A percentile compares a stretch with the other conserved stretches of the same genome.
phyloP scores from a whole-genome alignment of 2,329 filamentous ascomycete genomes.

The Fusarium circinatum region DNA sequence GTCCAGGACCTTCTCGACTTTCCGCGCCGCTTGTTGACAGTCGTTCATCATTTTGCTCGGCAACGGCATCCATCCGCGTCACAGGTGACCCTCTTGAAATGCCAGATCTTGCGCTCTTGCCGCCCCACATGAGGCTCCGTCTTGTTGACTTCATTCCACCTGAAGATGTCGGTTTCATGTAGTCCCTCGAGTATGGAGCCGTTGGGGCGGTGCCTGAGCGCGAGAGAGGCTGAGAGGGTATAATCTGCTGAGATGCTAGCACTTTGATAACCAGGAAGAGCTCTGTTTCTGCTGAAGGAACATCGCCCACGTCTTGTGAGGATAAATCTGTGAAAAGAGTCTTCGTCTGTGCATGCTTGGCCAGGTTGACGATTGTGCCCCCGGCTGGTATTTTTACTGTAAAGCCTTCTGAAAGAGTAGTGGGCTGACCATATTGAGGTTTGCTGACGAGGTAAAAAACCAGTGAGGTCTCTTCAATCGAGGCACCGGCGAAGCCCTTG shows the following conservation, averaged over 20 bases:
- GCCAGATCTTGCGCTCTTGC: constrained; percentile 64
- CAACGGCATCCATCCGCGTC: constrained; percentile 65
- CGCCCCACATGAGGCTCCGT: constrained; percentile 76
- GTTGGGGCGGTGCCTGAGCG: constrained; percentile 61
- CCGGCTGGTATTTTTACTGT: constrained; percentile 80
- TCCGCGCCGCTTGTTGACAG: constrained; percentile 50
- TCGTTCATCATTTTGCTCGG: constrained; percentile 60
- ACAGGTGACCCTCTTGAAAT: constrained; percentile 62
- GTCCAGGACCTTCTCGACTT: constrained; percentile 57
- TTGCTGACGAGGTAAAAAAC: constrained; percentile 83
- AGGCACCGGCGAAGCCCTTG: constrained; percentile 80
- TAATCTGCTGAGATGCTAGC: constrained; percentile 66
- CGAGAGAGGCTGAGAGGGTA: constrained; percentile 58
- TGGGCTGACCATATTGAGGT: constrained; percentile 68
- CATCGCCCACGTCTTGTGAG: constrained; percentile 75
- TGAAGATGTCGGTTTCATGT: constrained; percentile 59
- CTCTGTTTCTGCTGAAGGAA: constrained; percentile 72
- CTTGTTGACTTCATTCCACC: constrained; percentile 65
- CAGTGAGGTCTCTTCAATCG: constrained; percentile 79
- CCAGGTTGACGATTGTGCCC: constrained; percentile 73
- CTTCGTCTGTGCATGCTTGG: constrained; percentile 75
- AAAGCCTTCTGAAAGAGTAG: constrained; percentile 84
- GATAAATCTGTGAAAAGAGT: constrained; percentile 90
- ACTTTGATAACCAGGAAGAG: constrained; percentile 88
- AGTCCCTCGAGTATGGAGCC: constrained; percentile 55